Evolutionary conservation across 1,139 yeast genomes (phyloP).

Genomic region (Arxiozyma heterogenica): DNA sequence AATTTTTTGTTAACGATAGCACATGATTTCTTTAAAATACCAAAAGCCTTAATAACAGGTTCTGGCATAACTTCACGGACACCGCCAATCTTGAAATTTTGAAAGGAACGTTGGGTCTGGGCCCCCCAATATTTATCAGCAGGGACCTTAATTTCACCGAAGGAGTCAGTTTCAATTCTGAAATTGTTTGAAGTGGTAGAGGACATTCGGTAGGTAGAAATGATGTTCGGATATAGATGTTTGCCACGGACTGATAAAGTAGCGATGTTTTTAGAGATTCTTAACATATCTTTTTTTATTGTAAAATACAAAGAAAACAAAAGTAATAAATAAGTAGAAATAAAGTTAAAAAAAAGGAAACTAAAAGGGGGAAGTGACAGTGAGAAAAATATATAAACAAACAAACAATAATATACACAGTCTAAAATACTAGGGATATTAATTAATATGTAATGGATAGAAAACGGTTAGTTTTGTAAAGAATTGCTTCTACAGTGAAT

Average conservation of each 20-base stretch:
- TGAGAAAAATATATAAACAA: too few relatives aligned
- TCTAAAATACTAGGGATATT: not conserved
- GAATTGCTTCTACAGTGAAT: not conserved
- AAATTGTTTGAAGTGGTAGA: not conserved
- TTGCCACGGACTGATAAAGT: not conserved
- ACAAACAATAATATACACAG: not conserved
- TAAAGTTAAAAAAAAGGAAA: too few relatives aligned
- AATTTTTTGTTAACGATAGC: slow-evolving; percentile 80
- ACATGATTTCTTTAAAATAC: slow-evolving; percentile 87
- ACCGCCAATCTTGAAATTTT: slow-evolving; percentile 95
- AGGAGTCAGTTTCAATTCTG: slow-evolving; percentile 89
- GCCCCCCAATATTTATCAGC: slow-evolving; percentile 91
- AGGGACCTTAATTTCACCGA: slow-evolving; percentile 91
- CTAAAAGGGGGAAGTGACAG: too few relatives aligned
- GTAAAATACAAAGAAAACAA: not conserved
- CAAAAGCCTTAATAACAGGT: slow-evolving; percentile 86
- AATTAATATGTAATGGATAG: not conserved
- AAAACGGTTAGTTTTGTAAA: not conserved
- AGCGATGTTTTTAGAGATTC: not conserved
- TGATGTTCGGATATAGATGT: not conserved
- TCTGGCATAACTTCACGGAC: slow-evolving; percentile 82
- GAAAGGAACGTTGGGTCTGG: slow-evolving; percentile 88
- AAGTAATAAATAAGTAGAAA: too few relatives aligned
- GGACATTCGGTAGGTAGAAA: not conserved
- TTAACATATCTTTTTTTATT: not conserved